Evolutionary conservation across 768 basidiomycete species (phyloP).

Genomic region (Baorangia bicolor): DNA sequence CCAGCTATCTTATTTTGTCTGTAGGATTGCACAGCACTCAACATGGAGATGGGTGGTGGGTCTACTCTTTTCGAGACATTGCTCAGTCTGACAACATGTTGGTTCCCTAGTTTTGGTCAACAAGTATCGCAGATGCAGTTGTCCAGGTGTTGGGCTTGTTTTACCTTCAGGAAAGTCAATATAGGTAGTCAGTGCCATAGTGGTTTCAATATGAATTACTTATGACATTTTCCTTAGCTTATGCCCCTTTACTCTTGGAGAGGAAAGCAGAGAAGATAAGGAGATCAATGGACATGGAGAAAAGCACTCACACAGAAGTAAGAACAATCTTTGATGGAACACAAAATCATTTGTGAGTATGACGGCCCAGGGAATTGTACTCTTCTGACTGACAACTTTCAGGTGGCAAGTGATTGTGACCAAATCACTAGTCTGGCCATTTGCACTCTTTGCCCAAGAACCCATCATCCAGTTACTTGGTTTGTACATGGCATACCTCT

Average conservation of each 20-base stretch:
- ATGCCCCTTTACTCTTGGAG: constrained; percentile 38
- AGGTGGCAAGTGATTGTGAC: constrained; percentile 55
- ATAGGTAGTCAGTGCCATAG: too few relatives aligned
- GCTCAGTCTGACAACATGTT: not conserved
- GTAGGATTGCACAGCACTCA: constrained; percentile 53
- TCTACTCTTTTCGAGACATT: not conserved
- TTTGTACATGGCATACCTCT: constrained; percentile 68
- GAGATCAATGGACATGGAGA: constrained; percentile 48
- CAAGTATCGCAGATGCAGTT: constrained; percentile 52
- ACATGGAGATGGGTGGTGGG: constrained; percentile 74
- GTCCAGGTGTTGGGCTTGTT: constrained; percentile 58
- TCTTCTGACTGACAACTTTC: not conserved
- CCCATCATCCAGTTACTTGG: constrained; percentile 69
- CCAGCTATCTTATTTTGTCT: not conserved
- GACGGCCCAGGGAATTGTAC: not conserved
- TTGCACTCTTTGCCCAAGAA: constrained; percentile 57
- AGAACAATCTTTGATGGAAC: constrained; percentile 47
- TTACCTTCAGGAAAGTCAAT: constrained; percentile 62
- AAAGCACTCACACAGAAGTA: constrained; percentile 37
- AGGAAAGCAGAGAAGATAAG: constrained; percentile 50
- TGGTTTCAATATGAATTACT: constrained; percentile 8
- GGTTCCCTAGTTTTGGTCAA: constrained; percentile 58
- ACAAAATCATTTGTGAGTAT: constrained; percentile 44
- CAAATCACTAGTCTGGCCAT: constrained; percentile 63
- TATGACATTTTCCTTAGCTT: constrained; percentile 22